Evolutionary conservation across 2,329 filamentous ascomycete species (phyloP).

Genomic region (Diaporthe sp.): DNA sequence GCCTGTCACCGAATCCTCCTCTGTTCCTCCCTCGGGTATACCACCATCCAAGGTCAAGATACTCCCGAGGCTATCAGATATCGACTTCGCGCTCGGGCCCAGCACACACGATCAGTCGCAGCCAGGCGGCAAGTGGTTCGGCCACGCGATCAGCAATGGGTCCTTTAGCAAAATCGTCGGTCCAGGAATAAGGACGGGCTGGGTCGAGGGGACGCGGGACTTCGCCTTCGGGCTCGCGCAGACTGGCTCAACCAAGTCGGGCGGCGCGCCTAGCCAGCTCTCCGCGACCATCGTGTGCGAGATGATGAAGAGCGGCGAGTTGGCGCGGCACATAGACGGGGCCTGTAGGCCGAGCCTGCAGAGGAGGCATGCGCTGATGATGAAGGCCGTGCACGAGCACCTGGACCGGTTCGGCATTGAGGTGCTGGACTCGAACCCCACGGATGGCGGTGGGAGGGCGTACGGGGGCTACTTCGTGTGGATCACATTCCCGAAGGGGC

Average conservation of each 20-base stretch:
- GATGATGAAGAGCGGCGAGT: slow-evolving; percentile 58
- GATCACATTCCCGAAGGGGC: slow-evolving; percentile 71
- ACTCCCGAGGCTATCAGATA: slow-evolving; percentile 82
- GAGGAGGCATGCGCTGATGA: slow-evolving; percentile 64
- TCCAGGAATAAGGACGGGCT: slow-evolving; percentile 88
- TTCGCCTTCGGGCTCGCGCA: slow-evolving; percentile 65
- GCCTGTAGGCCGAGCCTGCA: slow-evolving; percentile 61
- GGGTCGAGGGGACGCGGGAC: slow-evolving; percentile 79
- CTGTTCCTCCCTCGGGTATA: slow-evolving; percentile 47
- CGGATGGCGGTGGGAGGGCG: slow-evolving; percentile 58
- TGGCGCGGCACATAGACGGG: slow-evolving; percentile 60
- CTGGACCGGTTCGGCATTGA: slow-evolving; percentile 74
- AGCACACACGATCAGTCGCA: slow-evolving; percentile 44
- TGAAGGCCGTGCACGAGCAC: slow-evolving; percentile 69
- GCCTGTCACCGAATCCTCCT: slow-evolving; percentile 58
- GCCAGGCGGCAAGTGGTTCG: slow-evolving; percentile 69
- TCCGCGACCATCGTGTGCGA: slow-evolving; percentile 65
- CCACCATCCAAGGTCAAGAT: slow-evolving; percentile 57
- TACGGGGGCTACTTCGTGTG: slow-evolving; percentile 91
- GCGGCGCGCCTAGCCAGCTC: slow-evolving; percentile 69
- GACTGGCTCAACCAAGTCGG: slow-evolving; percentile 67
- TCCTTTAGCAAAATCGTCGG: slow-evolving; percentile 91
- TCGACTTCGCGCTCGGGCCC: slow-evolving; percentile 78
- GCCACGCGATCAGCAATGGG: slow-evolving; percentile 87
- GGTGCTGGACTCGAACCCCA: slow-evolving; percentile 54